Evolutionary conservation across 2,329 filamentous ascomycete species (phyloP).

Genomic region (Blastomyces silverae): DNA sequence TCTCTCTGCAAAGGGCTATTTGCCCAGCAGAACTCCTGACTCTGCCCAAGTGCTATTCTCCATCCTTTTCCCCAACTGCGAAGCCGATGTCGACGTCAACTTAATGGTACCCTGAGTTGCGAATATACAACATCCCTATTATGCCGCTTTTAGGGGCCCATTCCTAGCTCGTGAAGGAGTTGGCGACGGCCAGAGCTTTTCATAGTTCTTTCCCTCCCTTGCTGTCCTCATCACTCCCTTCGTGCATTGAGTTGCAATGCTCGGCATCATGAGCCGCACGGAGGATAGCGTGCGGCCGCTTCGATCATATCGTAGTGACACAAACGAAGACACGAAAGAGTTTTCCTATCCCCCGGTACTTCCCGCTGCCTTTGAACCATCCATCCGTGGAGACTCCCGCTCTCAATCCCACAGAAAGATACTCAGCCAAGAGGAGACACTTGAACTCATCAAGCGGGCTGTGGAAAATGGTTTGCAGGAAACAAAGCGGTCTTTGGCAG

Average conservation of each 20-base stretch:
- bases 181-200: slow-evolving; percentile 13
- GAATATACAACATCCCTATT: slow-evolving; percentile 13
- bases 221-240: slow-evolving; percentile 10
- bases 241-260: slow-evolving; percentile 22
- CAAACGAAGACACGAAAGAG: slow-evolving; percentile 33
- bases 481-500: slow-evolving; percentile 43
- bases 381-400: slow-evolving; percentile 29
- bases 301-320: slow-evolving; percentile 29
- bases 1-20: neutral
- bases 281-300: slow-evolving; percentile 35
- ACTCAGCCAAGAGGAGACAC: slow-evolving; percentile 40
- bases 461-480: slow-evolving; percentile 45
- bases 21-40: neutral
- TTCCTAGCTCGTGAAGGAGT: slow-evolving; percentile 16
- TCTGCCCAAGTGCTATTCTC: neutral
- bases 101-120: neutral
- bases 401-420: slow-evolving; percentile 27
- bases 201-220: neutral
- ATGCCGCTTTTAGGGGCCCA: slow-evolving; percentile 17
- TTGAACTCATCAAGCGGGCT: slow-evolving; percentile 40
- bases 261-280: slow-evolving; percentile 34
- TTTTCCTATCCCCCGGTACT: slow-evolving; percentile 25
- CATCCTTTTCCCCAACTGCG: neutral
- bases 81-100: neutral
- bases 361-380: slow-evolving; percentile 27